Conservation (phyloP, 352 stramenopile species). For the Phytophthora citrophthora region DNA sequence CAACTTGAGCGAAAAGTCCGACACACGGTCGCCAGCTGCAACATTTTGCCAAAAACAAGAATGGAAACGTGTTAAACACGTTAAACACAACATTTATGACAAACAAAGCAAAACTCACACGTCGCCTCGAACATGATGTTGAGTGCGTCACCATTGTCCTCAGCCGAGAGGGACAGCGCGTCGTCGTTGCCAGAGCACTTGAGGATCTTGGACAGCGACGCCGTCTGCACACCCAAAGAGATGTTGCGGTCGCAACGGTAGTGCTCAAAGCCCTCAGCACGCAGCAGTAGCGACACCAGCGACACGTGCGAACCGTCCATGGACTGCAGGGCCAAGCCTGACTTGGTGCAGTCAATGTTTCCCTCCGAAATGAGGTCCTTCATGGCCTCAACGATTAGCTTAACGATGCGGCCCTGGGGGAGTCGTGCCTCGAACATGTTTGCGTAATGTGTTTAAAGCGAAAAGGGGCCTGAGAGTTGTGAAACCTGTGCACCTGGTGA, state of each 20-base stretch:
- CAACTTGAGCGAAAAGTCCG: conserved; percentile 98
- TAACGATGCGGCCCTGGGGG: conserved; percentile 96
- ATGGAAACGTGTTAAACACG: conserved; percentile 3
- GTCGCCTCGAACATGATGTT: conserved; percentile 98
- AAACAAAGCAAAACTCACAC: conserved; percentile 55
- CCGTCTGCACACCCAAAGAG: conserved; percentile 97
- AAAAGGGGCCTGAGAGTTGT: neutral
- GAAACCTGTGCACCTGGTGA: conserved; percentile 14
- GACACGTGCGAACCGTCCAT: conserved; percentile 99
- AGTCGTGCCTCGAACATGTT: conserved; percentile 99
- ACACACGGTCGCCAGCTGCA: conserved; percentile 91
- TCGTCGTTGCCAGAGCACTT: conserved; percentile 99
- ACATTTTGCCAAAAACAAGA: conserved; percentile 7
- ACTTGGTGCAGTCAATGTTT: conserved; percentile 97
- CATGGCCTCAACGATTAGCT: conserved; percentile 99
- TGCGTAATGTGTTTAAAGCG: conserved; percentile 36
- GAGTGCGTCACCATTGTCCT: conserved; percentile 96
- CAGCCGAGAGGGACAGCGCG: conserved; percentile 97
- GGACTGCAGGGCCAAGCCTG: conserved; percentile 94
- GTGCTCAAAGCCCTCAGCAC: conserved; percentile 96
- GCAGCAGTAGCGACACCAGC: conserved; percentile 95
- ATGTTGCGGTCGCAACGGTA: conserved; percentile 99
- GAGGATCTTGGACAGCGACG: conserved; percentile 99
- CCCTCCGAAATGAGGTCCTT: conserved; percentile 99
- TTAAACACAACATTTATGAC: too few species aligned